Evolutionary conservation across 805 yeast species (phyloP).

Genomic region (Ogataea siamensis): DNA sequence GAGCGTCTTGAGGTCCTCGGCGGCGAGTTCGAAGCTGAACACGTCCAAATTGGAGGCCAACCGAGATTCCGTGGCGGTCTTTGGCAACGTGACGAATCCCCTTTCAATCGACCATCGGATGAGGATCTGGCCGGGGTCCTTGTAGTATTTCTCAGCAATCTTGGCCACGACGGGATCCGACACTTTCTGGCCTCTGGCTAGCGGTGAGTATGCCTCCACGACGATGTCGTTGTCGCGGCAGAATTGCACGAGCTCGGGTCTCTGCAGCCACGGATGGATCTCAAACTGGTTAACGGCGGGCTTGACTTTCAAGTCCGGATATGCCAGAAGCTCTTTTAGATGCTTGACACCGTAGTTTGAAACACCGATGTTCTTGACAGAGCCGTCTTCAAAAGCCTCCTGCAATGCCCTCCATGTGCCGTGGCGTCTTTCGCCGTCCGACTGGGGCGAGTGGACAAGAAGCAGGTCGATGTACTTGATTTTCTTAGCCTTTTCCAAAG

Average conservation of each 20-base stretch:
- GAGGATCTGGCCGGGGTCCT: slow-evolving; percentile 56
- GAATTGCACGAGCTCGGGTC: slow-evolving; percentile 44
- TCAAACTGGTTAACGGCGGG: slow-evolving; percentile 54
- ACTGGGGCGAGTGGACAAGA: slow-evolving; percentile 53
- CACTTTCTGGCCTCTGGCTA: slow-evolving; percentile 52
- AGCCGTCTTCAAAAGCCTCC: slow-evolving; percentile 50
- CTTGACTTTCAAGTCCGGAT: slow-evolving; percentile 41
- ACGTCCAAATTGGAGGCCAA: slow-evolving; percentile 41
- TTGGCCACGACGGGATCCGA: slow-evolving; percentile 40
- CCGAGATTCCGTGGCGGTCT: slow-evolving; percentile 35
- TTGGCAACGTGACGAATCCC: slow-evolving; percentile 48
- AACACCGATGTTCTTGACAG: slow-evolving; percentile 58
- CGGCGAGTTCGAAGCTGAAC: slow-evolving; percentile 40
- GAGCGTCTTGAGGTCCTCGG: slow-evolving; percentile 37
- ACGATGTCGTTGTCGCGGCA: slow-evolving; percentile 44
- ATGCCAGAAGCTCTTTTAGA: slow-evolving; percentile 49
- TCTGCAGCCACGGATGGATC: slow-evolving; percentile 48
- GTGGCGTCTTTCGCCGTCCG: slow-evolving; percentile 41
- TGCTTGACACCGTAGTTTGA: slow-evolving; percentile 63
- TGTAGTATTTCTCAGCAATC: slow-evolving; percentile 47
- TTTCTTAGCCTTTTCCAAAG: slow-evolving; percentile 40
- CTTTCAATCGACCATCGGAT: slow-evolving; percentile 66
- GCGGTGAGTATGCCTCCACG: slow-evolving; percentile 63
- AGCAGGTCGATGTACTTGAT: slow-evolving; percentile 53
- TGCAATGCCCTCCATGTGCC: slow-evolving; percentile 57